A percentile compares a stretch with the other conserved stretches of the same genome.
Conservation (phyloP, 2,329 filamentous ascomycete species). For the Pseudogymnoascus sp. region DNA sequence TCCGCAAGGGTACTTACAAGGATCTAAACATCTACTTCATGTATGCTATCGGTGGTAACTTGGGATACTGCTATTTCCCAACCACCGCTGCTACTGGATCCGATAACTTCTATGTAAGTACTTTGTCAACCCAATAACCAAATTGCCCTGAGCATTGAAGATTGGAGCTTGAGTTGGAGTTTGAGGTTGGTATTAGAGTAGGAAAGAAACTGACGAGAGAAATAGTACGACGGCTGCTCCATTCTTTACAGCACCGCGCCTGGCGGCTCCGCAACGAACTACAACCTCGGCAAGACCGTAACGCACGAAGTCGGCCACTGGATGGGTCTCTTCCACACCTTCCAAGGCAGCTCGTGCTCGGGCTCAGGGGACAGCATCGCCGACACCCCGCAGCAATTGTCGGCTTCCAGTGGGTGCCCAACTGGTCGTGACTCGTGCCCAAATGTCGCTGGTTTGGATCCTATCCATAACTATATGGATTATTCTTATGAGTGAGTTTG, state of each 20-base stretch:
- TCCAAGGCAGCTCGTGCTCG: slow-evolving; percentile 36
- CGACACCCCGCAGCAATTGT: slow-evolving; percentile 35
- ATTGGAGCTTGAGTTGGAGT: background rate
- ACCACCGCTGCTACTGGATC: slow-evolving; percentile 24
- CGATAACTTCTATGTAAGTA: slow-evolving; percentile 26
- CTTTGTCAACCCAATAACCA: background rate
- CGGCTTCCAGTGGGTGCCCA: slow-evolving; percentile 31
- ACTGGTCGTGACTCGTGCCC: slow-evolving; percentile 32
- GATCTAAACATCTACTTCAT: slow-evolving; percentile 29
- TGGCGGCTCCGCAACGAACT: slow-evolving; percentile 28
- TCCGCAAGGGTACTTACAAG: slow-evolving; percentile 34
- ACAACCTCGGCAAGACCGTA: slow-evolving; percentile 33
- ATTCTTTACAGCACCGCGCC: slow-evolving; percentile 33
- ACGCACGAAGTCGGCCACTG: slow-evolving; percentile 43
- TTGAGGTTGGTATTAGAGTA: slow-evolving; percentile 11
- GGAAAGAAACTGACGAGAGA: background rate
- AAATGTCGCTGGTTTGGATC: slow-evolving; percentile 21
- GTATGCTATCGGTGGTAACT: slow-evolving; percentile 17
- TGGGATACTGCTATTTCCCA: slow-evolving; percentile 25
- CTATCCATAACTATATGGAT: slow-evolving; percentile 32
- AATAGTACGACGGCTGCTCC: slow-evolving; percentile 31
- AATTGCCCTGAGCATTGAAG: background rate
- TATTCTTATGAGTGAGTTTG: slow-evolving; percentile 32
- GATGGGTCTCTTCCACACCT: slow-evolving; percentile 43
- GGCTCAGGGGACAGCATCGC: slow-evolving; percentile 32